These are phyloP conservation scores for Cryptosporidium andersoni DNA, from an alignment of 169 alveolate species.

Conservation along the genomic window DNA sequence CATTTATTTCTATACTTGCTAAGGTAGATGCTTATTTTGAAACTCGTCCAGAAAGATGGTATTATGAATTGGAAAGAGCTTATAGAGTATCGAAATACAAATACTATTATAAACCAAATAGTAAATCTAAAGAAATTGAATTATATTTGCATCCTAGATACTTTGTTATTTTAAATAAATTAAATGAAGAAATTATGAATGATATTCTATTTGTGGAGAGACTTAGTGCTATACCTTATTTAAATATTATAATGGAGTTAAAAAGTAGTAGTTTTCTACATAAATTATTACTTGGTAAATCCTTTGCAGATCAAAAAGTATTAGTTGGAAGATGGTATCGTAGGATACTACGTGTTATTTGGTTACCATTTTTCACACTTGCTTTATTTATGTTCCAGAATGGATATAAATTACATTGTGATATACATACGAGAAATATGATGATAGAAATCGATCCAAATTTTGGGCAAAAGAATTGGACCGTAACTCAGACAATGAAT, in stretches of 20 bases:
- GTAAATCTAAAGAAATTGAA: constrained; percentile 38
- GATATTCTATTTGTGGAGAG: constrained; percentile 44
- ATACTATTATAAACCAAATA: constrained; percentile 33
- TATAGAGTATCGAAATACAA: constrained; percentile 42
- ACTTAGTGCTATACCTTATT: constrained; percentile 51
- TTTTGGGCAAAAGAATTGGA: constrained; percentile 52
- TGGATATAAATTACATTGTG: constrained; percentile 61
- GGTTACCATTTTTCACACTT: constrained; percentile 63
- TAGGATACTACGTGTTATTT: constrained; percentile 49
- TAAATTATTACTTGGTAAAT: constrained; percentile 36
- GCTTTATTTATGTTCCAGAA: constrained; percentile 63
- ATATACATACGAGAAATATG: constrained; percentile 58
- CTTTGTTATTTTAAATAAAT: constrained; percentile 8
- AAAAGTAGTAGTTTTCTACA: constrained; percentile 15
- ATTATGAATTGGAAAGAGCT: constrained; percentile 47
- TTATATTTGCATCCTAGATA: constrained; percentile 48
- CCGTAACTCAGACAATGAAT: constrained; percentile 20
- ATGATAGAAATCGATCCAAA: constrained; percentile 49
- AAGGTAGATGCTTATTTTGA: constrained; percentile 47
- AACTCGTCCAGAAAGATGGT: constrained; percentile 24
- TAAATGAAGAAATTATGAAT: constrained; percentile 29
- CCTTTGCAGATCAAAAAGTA: constrained; percentile 39
- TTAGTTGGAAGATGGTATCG: constrained; percentile 59
- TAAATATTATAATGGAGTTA: constrained; percentile 29
- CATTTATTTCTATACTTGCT: constrained; percentile 19